Percentiles rank a stretch among this genome's conserved stretches.
phyloP scores from a whole-genome alignment of 2,329 filamentous ascomycete species.

The Westerdykella ornata region DNA sequence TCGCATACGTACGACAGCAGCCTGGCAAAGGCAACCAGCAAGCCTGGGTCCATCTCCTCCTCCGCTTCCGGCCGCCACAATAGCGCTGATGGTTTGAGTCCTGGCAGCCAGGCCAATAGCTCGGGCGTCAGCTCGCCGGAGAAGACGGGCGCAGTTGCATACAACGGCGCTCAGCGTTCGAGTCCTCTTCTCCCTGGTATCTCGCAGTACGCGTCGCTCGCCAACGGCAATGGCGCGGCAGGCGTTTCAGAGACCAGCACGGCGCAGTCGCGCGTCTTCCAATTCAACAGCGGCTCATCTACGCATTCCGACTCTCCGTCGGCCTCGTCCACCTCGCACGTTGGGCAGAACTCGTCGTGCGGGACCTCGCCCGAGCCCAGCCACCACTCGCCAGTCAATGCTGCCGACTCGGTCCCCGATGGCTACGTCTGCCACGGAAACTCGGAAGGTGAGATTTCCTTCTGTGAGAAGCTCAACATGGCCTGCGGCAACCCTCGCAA shows the following conservation, averaged over 20 bases:
- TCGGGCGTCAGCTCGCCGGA: constrained; percentile 24
- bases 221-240: constrained; percentile 39
- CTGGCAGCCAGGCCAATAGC: constrained; percentile 24
- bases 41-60: constrained; percentile 18
- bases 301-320: constrained; percentile 47
- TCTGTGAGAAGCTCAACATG: constrained; percentile 52
- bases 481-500: constrained; percentile 50
- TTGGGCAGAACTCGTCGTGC: constrained; percentile 52
- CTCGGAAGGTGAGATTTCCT: constrained; percentile 47
- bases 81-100: constrained; percentile 33
- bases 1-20: constrained; percentile 48
- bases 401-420: constrained; percentile 49
- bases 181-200: constrained; percentile 13
- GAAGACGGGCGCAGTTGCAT: constrained; percentile 28
- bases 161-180: constrained; percentile 35
- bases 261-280: constrained; percentile 44
- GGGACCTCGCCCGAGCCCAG: constrained; percentile 72
- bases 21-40: constrained; percentile 25
- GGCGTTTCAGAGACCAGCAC: constrained; percentile 36
- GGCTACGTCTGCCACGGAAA: constrained; percentile 44
- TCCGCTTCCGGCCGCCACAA: constrained; percentile 25
- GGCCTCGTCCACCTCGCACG: constrained; percentile 47
- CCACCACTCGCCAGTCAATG: constrained; percentile 66
- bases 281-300: constrained; percentile 46
- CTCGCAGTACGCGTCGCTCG: constrained; percentile 51